Percentiles rank a stretch among this genome's conserved stretches.
phyloP scores from a whole-genome alignment of 2,329 filamentous ascomycete species.

The Alternaria novae-zelandiae region DNA sequence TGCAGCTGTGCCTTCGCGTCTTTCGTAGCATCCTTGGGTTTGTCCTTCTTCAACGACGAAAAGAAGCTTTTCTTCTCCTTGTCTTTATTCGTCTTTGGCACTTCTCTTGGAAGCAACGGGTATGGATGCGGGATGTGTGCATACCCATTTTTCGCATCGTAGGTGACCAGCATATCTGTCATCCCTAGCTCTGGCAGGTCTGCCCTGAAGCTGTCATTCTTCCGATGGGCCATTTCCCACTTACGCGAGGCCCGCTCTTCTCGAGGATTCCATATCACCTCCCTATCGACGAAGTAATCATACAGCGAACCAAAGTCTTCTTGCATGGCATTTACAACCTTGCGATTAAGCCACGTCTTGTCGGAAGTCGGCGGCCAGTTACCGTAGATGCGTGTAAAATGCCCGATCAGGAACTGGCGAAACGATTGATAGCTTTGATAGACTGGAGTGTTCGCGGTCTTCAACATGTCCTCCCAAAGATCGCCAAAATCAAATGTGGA shows the following conservation, averaged over 20 bases:
- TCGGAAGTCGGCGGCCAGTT: conserved; percentile 64
- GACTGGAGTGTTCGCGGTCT: conserved; percentile 51
- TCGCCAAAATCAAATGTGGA: conserved; percentile 65
- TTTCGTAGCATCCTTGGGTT: conserved; percentile 36
- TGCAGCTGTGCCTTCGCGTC: conserved; percentile 50
- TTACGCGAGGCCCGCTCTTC: conserved; percentile 68
- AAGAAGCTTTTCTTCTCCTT: conserved; percentile 47
- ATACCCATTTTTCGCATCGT: conserved; percentile 67
- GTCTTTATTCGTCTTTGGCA: conserved; percentile 30
- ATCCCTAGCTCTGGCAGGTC: conserved; percentile 63
- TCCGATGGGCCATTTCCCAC: conserved; percentile 64
- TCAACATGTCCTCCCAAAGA: conserved; percentile 58
- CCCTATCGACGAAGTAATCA: conserved; percentile 72
- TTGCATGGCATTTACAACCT: conserved; percentile 64
- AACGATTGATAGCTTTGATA: conserved; percentile 65
- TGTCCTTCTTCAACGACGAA: conserved; percentile 44
- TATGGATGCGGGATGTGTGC: conserved; percentile 64
- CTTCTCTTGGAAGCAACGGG: conserved; percentile 62
- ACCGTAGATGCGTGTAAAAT: conserved; percentile 65
- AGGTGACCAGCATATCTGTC: conserved; percentile 70
- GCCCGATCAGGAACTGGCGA: conserved; percentile 64
- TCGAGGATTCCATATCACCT: conserved; percentile 69
- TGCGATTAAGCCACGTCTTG: conserved; percentile 65
- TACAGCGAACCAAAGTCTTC: conserved; percentile 72
- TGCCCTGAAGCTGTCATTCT: conserved; percentile 47